phyloP scores from a whole-genome alignment of 495 filamentous ascomycete species.

The Neurospora discreta region DNA sequence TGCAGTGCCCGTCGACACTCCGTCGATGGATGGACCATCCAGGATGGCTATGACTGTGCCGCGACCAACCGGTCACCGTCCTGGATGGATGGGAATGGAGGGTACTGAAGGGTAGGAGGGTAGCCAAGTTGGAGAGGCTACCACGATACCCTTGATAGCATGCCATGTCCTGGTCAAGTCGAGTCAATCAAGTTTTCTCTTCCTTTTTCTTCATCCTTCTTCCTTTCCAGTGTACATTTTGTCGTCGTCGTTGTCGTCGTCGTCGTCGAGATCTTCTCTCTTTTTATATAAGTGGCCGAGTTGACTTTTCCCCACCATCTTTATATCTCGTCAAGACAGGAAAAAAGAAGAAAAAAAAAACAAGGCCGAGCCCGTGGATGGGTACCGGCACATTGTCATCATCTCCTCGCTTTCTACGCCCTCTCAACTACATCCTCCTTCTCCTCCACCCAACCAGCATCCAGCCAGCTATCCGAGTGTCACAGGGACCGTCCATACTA shows the following conservation, averaged over 20 bases:
- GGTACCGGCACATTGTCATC: not conserved
- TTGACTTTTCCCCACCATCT: not conserved
- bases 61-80: not conserved
- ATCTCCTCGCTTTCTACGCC: not conserved
- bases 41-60: too few relatives aligned
- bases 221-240: not conserved
- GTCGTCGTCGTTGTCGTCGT: too few relatives aligned
- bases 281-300: not conserved
- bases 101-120: not conserved
- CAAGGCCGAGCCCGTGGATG: not conserved
- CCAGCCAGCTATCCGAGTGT: conserved; percentile 1
- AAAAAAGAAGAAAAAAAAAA: too few relatives aligned
- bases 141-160: not conserved
- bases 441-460: not conserved
- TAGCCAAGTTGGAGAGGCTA: not conserved
- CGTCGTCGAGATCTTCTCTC: not conserved
- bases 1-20: not conserved
- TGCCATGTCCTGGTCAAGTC: not conserved
- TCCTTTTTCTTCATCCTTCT: not conserved
- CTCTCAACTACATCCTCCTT: not conserved
- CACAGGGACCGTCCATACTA: not conserved
- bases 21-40: not conserved
- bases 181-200: not conserved
- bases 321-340: not conserved
- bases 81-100: not conserved